Evolutionary conservation across 345 rosid species (phyloP).

Genomic region (Boechera divaricarpa): DNA sequence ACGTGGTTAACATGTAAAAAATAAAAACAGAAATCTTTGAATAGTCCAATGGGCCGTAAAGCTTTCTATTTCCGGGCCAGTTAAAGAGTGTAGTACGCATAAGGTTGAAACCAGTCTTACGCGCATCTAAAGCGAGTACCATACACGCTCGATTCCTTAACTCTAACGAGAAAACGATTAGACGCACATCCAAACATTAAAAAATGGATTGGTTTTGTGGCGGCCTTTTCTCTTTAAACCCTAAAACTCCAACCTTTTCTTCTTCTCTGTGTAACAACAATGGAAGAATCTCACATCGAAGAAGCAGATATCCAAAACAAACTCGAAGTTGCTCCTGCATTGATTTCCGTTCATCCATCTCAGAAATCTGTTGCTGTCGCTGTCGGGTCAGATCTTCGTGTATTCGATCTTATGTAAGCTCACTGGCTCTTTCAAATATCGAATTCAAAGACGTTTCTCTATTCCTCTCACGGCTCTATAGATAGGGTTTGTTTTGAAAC

Average conservation of each 20-base stretch:
- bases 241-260: conserved; percentile 25
- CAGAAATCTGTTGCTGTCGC: conserved; percentile 75
- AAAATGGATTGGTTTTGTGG: conserved; percentile 19
- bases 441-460: not conserved
- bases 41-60: conserved; percentile 6
- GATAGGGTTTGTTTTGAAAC: not conserved
- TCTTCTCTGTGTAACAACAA: conserved; percentile 31
- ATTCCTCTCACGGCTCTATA: not conserved
- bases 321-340: conserved; percentile 80
- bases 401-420: conserved; percentile 72
- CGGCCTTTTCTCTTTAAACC: conserved; percentile 37
- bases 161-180: not conserved
- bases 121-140: not conserved
- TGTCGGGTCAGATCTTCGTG: conserved; percentile 86
- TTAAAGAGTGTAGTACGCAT: not conserved
- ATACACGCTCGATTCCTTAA: not conserved
- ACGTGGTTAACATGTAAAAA: not conserved
- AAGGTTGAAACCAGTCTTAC: not conserved
- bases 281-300: conserved; percentile 60
- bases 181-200: not conserved
- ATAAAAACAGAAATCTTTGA: too few relatives aligned
- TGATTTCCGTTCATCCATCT: conserved; percentile 69
- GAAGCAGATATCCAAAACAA: conserved; percentile 60
- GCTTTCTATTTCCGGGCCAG: not conserved
- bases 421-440: not conserved